Percentiles rank a stretch among this genome's conserved stretches.
phyloP scores from a whole-genome alignment of 148 eudicot genomes.

The Rhododendron henanense region DNA sequence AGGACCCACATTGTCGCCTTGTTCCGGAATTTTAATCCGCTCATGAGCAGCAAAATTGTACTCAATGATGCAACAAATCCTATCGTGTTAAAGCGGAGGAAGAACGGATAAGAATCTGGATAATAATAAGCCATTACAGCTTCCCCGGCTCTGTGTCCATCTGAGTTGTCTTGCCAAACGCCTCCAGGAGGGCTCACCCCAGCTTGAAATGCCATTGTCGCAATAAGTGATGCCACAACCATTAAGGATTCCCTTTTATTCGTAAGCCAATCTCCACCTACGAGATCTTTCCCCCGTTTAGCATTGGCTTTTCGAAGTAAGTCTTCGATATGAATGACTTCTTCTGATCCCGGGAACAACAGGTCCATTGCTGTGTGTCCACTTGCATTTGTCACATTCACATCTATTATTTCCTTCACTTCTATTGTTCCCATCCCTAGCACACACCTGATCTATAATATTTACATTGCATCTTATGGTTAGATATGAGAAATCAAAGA shows the following conservation, averaged over 20 bases:
- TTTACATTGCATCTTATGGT: background rate
- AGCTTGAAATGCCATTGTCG: conserved; percentile 36
- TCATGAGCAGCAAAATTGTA: too few relatives aligned
- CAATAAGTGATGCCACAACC: conserved; percentile 38
- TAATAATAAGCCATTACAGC: too few relatives aligned
- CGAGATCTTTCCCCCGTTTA: too few relatives aligned
- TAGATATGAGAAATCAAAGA: too few relatives aligned
- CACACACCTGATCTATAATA: conserved; percentile 3
- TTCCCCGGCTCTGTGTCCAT: too few relatives aligned
- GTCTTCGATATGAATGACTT: too few relatives aligned
- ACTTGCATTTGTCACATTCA: background rate
- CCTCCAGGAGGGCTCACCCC: conserved; percentile 37
- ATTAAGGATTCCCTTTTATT: conserved; percentile 15
- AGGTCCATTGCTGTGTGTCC: conserved; percentile 16
- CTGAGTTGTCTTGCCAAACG: conserved; percentile 23
- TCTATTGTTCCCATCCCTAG: background rate
- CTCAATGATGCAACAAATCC: too few relatives aligned
- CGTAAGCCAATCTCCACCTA: conserved; percentile 10
- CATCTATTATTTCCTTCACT: background rate
- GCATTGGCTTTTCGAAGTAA: background rate
- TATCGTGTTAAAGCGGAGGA: too few relatives aligned
- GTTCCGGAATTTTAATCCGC: too few relatives aligned
- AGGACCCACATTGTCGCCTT: too few relatives aligned
- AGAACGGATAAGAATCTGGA: too few relatives aligned
- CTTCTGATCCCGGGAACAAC: background rate